These are phyloP conservation scores for Hibiscus trionum DNA, from an alignment of 345 rosid species.

Conservation along the genomic window DNA sequence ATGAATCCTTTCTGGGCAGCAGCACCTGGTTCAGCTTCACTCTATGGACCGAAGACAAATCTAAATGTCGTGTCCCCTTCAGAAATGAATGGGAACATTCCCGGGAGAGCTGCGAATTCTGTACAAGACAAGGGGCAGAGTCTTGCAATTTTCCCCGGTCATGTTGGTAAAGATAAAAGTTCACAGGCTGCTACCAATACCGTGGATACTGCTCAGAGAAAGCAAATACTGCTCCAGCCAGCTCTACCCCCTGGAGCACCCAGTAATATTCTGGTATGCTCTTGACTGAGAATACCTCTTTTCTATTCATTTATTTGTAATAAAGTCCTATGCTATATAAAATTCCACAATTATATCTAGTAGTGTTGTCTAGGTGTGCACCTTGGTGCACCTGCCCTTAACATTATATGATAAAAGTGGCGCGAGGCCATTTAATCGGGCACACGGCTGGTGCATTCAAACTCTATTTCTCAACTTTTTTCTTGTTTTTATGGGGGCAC, in stretches of 20 bases:
- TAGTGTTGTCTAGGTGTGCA: no score
- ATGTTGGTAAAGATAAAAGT: constrained; percentile 41
- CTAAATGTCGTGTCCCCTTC: constrained; percentile 64
- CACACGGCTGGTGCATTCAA: no score
- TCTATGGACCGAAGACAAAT: constrained; percentile 72
- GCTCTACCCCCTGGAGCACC: constrained; percentile 77
- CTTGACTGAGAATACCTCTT: not conserved
- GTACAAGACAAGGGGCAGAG: constrained; percentile 54
- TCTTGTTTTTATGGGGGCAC: no score
- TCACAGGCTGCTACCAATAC: constrained; percentile 40
- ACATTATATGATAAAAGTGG: no score
- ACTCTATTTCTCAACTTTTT: no score
- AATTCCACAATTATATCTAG: not conserved
- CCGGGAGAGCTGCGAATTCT: constrained; percentile 49
- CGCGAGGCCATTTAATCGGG: no score
- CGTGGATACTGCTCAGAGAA: constrained; percentile 62
- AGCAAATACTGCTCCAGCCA: constrained; percentile 81
- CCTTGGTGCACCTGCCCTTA: no score
- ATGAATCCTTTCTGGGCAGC: constrained; percentile 93
- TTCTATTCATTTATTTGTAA: not conserved
- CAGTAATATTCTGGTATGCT: constrained; percentile 62
- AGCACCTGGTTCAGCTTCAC: constrained; percentile 64
- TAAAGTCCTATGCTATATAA: not conserved
- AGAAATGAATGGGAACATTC: constrained; percentile 51
- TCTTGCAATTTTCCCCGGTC: constrained; percentile 36